Base-by-base conservation (phyloP, 148 eudicot genomes). In the Nepenthes mirabilis region DNA sequence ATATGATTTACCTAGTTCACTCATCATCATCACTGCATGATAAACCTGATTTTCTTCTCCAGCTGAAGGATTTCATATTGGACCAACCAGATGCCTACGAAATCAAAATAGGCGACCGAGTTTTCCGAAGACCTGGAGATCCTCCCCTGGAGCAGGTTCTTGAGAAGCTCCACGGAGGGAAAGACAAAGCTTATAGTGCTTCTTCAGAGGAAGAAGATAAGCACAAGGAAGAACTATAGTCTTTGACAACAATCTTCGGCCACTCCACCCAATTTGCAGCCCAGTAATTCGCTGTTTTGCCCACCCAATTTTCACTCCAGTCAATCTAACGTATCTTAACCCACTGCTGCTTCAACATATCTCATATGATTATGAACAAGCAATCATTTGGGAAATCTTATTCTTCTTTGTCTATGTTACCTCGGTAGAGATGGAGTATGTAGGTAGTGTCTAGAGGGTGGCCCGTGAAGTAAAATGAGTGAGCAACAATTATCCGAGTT, bases 81-180 rank as follows among this genome's bases (percentile, higher is more conserved):
- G 77, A 69, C 62, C 95, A 89, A 60, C 70, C 83, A 32, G 99
- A 93, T 48, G 86, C 99, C 36, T 93, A 93, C 51, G 99, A 93
- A 76, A 72, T 93, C 33, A 93, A 93, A 71, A 82, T 93, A 51
- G 95, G 95, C 14, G 85, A 93, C 47, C 78, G 75, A 66, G 72
- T 75, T 48, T 86, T 66, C 54, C 75, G 95, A 62, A 84, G 99
- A 70, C 83, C 90, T 0, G 96, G 95, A 66, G 96, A 93, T 75
- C 90, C 93, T 72, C 82, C 97, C n/a, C 54, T 84, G 9, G 99
- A 93, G 6, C 85, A 77, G 62, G 76, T 89, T 48, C 47, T 93
- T 40, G 79, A 77, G 65, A 81, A 58, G 74, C 82, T 83, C 14
- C 68, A 66, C n/a, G 43, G 63, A 11, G 79, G 76, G 64, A 72